A percentile compares a stretch with the other conserved stretches of the same genome.
Conservation (phyloP, 2,329 filamentous ascomycete genomes). For the Cladosporium cucumerinum region DNA sequence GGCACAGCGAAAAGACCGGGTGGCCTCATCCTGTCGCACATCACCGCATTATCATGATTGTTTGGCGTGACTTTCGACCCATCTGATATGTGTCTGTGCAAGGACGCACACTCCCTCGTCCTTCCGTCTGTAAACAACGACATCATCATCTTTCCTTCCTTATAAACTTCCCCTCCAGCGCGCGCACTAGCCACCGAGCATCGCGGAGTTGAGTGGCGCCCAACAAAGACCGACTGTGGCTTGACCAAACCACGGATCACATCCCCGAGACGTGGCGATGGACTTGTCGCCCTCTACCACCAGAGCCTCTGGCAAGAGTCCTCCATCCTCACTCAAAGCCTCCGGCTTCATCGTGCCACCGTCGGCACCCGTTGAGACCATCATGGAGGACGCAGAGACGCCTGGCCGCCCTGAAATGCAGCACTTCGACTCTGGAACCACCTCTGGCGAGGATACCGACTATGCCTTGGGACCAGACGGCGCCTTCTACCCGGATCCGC, state of each 20-base stretch:
- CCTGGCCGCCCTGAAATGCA: slow-evolving; percentile 31
- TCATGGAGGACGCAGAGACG: slow-evolving; percentile 34
- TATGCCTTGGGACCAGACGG: slow-evolving; percentile 22
- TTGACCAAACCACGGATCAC: slow-evolving; percentile 1
- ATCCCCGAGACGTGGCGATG: slow-evolving; percentile 15
- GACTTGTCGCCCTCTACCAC: slow-evolving; percentile 7
- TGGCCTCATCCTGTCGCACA: not conserved
- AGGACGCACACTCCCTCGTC: not conserved
- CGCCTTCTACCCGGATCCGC: slow-evolving; percentile 27
- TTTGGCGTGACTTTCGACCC: not conserved
- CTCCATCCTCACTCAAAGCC: slow-evolving; percentile 14
- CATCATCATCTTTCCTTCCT: not conserved
- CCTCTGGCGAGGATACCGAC: slow-evolving; percentile 27
- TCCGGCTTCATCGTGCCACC: slow-evolving; percentile 10
- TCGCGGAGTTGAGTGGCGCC: slow-evolving; percentile 11
- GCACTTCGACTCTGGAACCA: slow-evolving; percentile 32
- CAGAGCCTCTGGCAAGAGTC: slow-evolving; percentile 12
- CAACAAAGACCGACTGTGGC: not conserved
- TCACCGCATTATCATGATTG: not conserved
- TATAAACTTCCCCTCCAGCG: slow-evolving; percentile 2
- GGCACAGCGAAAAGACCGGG: not conserved
- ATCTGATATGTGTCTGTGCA: not conserved
- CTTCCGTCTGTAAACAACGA: not conserved
- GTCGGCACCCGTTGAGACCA: slow-evolving; percentile 21
- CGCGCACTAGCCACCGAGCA: slow-evolving; percentile 6